Evolutionary conservation across 352 stramenopile species (phyloP).

Genomic region (Phytophthora hybrid): DNA sequence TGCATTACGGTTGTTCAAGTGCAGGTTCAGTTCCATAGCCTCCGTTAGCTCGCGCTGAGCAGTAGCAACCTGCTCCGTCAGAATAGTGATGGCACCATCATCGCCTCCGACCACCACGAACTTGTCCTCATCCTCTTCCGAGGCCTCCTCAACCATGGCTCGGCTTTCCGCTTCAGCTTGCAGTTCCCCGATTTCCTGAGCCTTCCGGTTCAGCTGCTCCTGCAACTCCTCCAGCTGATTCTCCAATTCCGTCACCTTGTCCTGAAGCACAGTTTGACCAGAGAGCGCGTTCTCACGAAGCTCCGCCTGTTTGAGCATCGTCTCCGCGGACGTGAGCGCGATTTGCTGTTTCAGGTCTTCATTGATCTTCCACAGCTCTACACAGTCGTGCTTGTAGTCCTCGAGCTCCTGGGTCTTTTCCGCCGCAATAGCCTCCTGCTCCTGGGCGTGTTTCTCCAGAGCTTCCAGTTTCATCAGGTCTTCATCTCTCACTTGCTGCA

Average conservation of each 20-base stretch:
- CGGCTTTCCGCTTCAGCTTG: conserved; percentile 38
- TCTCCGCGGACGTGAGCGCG: conserved; percentile 59
- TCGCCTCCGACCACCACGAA: conserved; percentile 62
- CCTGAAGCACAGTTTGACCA: conserved; percentile 53
- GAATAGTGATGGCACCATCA: conserved; percentile 55
- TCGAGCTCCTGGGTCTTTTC: conserved; percentile 67
- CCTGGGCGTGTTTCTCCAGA: conserved; percentile 33
- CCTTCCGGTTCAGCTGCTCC: conserved; percentile 69
- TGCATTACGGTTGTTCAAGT: conserved; percentile 81
- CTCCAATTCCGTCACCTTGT: conserved; percentile 69
- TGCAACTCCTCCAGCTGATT: conserved; percentile 67
- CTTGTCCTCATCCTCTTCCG: conserved; percentile 43
- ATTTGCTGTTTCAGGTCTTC: conserved; percentile 85
- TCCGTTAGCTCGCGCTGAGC: conserved; percentile 83
- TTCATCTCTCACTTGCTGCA: conserved; percentile 31
- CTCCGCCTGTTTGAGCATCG: conserved; percentile 67
- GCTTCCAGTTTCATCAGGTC: conserved; percentile 23
- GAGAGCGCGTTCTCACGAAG: conserved; percentile 65
- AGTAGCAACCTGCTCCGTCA: conserved; percentile 77
- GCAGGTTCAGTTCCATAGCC: conserved; percentile 84
- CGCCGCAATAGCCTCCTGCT: conserved; percentile 35
- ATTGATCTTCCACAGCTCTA: conserved; percentile 81
- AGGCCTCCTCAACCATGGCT: conserved; percentile 26
- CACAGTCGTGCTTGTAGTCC: conserved; percentile 85
- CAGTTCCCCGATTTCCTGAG: conserved; percentile 53